phyloP scores from a whole-genome alignment of 2,329 filamentous ascomycete species.

The Emergomyces pasteurianus region DNA sequence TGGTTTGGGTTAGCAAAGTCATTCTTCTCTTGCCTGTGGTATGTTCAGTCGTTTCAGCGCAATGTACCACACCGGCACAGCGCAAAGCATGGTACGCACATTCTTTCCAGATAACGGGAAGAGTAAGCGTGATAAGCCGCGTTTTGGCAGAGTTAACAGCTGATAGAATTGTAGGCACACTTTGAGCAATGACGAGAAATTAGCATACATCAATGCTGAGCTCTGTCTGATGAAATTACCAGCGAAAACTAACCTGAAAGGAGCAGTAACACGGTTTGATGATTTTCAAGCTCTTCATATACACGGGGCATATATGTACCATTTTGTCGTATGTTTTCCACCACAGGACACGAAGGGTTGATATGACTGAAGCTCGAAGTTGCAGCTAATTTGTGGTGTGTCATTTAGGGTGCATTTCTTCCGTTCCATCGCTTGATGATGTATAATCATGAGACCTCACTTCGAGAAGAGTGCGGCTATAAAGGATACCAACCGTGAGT shows the following conservation, averaged over 20 bases:
- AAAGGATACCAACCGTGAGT: conserved; percentile 2
- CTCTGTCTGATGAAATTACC: conserved; percentile 2
- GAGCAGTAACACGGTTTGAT: neutral
- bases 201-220: conserved; percentile 4
- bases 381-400: neutral
- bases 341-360: neutral
- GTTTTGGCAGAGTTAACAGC: neutral
- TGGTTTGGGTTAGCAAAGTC: neutral
- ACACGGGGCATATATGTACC: neutral
- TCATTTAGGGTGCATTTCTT: conserved; percentile 3
- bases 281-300: conserved; percentile 3
- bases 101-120: neutral
- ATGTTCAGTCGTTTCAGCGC: neutral
- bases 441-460: conserved; percentile 1
- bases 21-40: neutral
- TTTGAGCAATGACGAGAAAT: neutral
- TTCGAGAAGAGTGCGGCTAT: conserved; percentile 5
- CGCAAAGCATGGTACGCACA: conserved; percentile 8
- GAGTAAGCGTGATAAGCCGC: neutral
- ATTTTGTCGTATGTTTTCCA: neutral
- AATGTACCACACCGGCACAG: neutral
- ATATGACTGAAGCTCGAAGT: neutral
- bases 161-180: conserved; percentile 4
- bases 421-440: conserved; percentile 4
- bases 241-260: neutral